Evolutionary conservation across 108 stramenopile species (phyloP).

Genomic region (Nitzschia inconspicua): DNA sequence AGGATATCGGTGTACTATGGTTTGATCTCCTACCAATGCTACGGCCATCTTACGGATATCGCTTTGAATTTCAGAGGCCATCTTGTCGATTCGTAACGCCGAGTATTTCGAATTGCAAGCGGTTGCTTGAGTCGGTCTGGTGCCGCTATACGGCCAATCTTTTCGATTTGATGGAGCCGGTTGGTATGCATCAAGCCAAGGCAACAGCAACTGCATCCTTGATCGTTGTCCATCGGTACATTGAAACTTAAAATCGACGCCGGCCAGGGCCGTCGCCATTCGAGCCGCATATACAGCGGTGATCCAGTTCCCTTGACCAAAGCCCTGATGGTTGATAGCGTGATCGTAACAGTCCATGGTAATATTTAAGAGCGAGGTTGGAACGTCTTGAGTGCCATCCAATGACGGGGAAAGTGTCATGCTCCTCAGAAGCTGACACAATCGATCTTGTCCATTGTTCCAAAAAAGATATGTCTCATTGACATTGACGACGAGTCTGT

Average conservation of each 20-base stretch:
- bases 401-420: slow-evolving; percentile 17
- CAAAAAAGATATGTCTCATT: slow-evolving; percentile 21
- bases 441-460: slow-evolving; percentile 15
- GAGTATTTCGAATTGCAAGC: not conserved
- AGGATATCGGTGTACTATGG: not conserved
- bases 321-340: not conserved
- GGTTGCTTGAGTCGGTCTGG: not conserved
- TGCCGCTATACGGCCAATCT: slow-evolving; percentile 1
- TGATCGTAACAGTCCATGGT: slow-evolving; percentile 18
- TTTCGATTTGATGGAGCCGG: not conserved
- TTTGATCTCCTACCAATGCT: not conserved
- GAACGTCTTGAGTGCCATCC: not conserved
- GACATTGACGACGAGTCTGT: slow-evolving; percentile 20
- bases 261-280: slow-evolving; percentile 5
- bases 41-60: slow-evolving; percentile 1
- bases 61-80: slow-evolving; percentile 1
- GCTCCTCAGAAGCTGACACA: slow-evolving; percentile 15
- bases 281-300: not conserved
- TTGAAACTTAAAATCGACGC: slow-evolving; percentile 7
- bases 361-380: slow-evolving; percentile 3
- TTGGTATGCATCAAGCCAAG: not conserved
- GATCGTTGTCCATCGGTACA: not conserved
- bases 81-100: slow-evolving; percentile 10
- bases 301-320: slow-evolving; percentile 15
- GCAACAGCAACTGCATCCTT: not conserved